Evolutionary conservation across 176 grass and related monocot species (phyloP).

Genomic region (Oryza longistaminata): DNA sequence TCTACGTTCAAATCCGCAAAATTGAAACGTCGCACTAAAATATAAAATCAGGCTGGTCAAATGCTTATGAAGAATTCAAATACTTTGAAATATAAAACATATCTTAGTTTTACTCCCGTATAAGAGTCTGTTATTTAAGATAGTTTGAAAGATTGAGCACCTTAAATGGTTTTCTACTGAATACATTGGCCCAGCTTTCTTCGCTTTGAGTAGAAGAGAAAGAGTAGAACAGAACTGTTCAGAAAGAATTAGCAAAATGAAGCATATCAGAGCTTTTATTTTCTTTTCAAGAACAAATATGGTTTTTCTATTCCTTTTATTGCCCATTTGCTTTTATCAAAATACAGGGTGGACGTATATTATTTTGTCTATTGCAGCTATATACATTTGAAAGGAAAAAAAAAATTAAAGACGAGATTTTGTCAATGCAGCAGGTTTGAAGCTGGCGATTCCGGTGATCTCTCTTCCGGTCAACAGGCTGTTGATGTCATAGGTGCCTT

Average conservation of each 20-base stretch:
- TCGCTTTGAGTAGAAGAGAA: neutral
- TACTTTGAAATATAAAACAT: too few relatives aligned
- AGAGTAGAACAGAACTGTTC: neutral
- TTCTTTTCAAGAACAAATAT: neutral
- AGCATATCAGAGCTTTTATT: neutral
- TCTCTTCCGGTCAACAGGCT: conserved; percentile 76
- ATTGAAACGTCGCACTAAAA: too few relatives aligned
- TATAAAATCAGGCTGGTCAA: too few relatives aligned
- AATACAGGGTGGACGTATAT: neutral
- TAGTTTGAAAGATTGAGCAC: too few relatives aligned
- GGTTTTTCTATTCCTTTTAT: neutral
- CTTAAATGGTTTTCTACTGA: neutral
- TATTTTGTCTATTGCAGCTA: neutral
- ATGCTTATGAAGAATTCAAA: too few relatives aligned
- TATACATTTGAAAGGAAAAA: neutral
- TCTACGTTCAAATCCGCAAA: too few relatives aligned
- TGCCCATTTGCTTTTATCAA: neutral
- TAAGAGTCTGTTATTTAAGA: too few relatives aligned
- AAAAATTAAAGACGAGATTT: conserved; percentile 57
- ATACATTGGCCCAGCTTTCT: too few relatives aligned
- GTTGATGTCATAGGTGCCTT: conserved; percentile 91
- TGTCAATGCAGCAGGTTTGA: conserved; percentile 51
- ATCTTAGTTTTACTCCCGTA: too few relatives aligned
- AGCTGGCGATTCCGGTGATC: conserved; percentile 77
- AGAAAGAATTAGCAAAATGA: neutral